Conservation (phyloP, 768 basidiomycete species). For the Auricularia sp. region DNA sequence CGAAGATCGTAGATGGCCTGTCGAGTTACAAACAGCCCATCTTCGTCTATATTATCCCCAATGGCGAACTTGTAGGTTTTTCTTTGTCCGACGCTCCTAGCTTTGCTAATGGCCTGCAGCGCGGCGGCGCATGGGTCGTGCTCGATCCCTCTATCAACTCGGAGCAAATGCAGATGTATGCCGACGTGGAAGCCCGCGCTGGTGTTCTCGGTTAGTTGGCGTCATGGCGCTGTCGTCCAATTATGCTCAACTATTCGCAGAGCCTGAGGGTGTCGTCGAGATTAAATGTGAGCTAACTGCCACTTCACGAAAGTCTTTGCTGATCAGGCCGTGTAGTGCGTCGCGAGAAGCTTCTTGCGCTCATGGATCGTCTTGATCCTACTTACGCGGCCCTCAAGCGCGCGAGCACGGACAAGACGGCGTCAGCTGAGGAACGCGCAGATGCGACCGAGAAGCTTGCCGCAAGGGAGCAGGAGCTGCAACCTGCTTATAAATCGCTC, state of each 20-base stretch:
- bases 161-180: slow-evolving; percentile 99
- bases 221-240: no score
- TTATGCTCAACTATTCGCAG: slow-evolving; percentile 31
- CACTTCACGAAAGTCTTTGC: background rate
- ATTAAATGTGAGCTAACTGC: slow-evolving; percentile 50
- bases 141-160: slow-evolving; percentile 96
- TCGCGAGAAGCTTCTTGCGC: slow-evolving; percentile 75
- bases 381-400: slow-evolving; percentile 74
- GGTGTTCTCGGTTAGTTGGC: slow-evolving; percentile 52
- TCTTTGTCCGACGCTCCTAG: background rate
- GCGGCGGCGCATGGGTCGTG: slow-evolving; percentile 99
- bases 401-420: slow-evolving; percentile 64
- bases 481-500: slow-evolving; percentile 89
- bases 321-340: slow-evolving; percentile 41
- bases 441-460: slow-evolving; percentile 58
- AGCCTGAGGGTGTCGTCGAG: slow-evolving; percentile 95
- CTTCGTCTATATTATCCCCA: slow-evolving; percentile 96
- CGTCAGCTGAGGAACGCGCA: slow-evolving; percentile 65
- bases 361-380: slow-evolving; percentile 91
- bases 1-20: slow-evolving; percentile 97
- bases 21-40: slow-evolving; percentile 96
- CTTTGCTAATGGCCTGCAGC: slow-evolving; percentile 20
- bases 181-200: slow-evolving; percentile 89
- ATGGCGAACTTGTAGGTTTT: slow-evolving; percentile 64
- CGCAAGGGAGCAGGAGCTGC: slow-evolving; percentile 67